Evolutionary conservation across 2,329 filamentous ascomycete species (phyloP).

Genomic region (Mariannaea elegans): DNA sequence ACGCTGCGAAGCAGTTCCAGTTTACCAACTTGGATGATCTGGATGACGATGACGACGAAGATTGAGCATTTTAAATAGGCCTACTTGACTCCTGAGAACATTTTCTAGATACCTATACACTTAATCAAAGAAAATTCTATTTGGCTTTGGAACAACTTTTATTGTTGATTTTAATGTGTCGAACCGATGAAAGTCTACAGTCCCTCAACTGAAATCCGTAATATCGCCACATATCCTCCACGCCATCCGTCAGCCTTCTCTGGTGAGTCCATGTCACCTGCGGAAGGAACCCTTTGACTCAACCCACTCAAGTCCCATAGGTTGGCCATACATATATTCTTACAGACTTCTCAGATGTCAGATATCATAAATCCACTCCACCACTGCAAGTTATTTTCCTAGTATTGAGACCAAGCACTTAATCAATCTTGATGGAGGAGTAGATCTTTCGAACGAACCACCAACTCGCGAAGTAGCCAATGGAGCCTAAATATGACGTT

Average conservation of each 20-base stretch:
- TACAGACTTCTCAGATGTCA: constrained; percentile 39
- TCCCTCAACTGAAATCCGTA: constrained; percentile 8
- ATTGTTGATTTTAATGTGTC: constrained; percentile 9
- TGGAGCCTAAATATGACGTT: constrained; percentile 71
- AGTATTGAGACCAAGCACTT: constrained; percentile 33
- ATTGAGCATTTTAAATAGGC: constrained; percentile 30
- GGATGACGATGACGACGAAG: constrained; percentile 57
- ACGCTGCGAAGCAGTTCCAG: constrained; percentile 63
- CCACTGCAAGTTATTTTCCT: constrained; percentile 20
- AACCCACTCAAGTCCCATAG: constrained; percentile 30
- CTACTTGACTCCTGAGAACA: neutral
- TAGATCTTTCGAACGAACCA: constrained; percentile 95
- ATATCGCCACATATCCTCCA: constrained; percentile 17
- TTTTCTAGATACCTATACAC: neutral
- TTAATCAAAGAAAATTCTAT: neutral
- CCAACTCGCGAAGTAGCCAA: constrained; percentile 96
- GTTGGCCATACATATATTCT: constrained; percentile 45
- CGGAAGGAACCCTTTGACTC: constrained; percentile 13
- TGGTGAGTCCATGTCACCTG: constrained; percentile 22
- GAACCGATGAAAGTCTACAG: constrained; percentile 23
- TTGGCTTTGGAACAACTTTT: constrained; percentile 1
- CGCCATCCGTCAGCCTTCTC: constrained; percentile 22
- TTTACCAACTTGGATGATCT: constrained; percentile 64
- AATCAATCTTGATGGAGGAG: constrained; percentile 98
- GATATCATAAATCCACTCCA: constrained; percentile 29